Percentiles rank a stretch among this genome's conserved stretches.
These are phyloP conservation scores for Pseudonitzschia delicatissima DNA, from an alignment of 108 stramenopile species.

Conservation along the genomic window DNA sequence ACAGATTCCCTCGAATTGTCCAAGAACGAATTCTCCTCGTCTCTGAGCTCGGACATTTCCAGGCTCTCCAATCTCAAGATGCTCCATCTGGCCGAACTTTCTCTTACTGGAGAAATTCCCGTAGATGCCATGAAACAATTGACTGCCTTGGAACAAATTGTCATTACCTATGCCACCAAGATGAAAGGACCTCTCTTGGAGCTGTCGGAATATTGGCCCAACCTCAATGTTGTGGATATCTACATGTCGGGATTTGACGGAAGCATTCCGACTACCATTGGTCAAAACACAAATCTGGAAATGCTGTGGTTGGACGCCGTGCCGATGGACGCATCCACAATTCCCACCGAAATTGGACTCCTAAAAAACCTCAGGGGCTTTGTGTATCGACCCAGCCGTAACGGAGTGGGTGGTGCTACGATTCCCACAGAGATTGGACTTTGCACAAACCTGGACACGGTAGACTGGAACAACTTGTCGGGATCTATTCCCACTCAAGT, in stretches of 20 bases:
- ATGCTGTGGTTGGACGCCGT: background rate
- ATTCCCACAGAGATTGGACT: conserved; percentile 12
- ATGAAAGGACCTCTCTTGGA: conserved; percentile 1
- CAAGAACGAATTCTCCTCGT: conserved; percentile 7
- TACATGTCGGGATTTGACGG: conserved; percentile 3
- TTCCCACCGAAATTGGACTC: conserved; percentile 31
- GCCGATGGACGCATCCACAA: background rate
- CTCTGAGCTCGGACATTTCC: conserved; percentile 22
- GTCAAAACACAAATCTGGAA: background rate
- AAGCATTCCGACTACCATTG: conserved; percentile 16
- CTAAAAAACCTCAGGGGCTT: conserved; percentile 14
- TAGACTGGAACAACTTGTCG: conserved; percentile 31
- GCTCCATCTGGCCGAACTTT: background rate
- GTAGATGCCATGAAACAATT: background rate
- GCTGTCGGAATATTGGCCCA: background rate
- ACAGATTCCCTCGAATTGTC: conserved; percentile 13
- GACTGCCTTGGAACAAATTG: background rate
- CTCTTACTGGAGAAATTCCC: background rate
- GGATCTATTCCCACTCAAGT: conserved; percentile 52
- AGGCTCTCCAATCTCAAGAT: conserved; percentile 13
- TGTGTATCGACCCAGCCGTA: background rate
- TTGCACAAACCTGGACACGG: background rate
- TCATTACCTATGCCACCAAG: background rate
- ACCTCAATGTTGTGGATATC: conserved; percentile 6
- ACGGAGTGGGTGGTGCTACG: conserved; percentile 13